Evolutionary conservation across 371 early-diverging fungal species (phyloP), one percentile per base, ranked within the genome.

Genomic region (Rhizopus stolonifer): DNA sequence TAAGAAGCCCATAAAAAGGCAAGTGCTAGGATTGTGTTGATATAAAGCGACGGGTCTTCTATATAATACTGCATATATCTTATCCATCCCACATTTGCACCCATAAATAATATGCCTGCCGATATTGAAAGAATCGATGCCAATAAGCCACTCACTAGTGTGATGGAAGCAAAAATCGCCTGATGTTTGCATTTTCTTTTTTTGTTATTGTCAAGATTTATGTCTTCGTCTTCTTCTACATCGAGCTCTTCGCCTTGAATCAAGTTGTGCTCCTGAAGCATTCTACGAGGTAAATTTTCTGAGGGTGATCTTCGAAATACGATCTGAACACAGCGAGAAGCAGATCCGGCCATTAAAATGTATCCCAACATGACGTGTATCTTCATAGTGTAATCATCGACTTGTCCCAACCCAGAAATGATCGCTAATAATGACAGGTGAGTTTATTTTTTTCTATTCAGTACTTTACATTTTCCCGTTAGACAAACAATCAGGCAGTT

Each of bases 1-100:
- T 69, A 75, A 15, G 61, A 42, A 49, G 60, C 59, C 72, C 72
- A 75, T 14, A 71, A 32, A 44, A 75, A 75, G 19, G 76, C 48
- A 18, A 61, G 47, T 1, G 72, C 72, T 9, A 72, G 26, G 15
- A 46, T 59, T 1, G 64, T 40, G 49, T 75, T 75, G 25, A 75
- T 52, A 43, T 72, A 72, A 1, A 66, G 69, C 0, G 66, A 18
- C 1, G 76, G 64, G 40, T 72, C 72, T n/a, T 29, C 8, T 21
- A 72, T 47, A 48, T 72, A 72, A 31, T 59, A 65, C 8, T 56
- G 61, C 58, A 72, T 66, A 24, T 64, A 59, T 1, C 52, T 46
- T 0, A 72, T 51, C 76, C 76, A 75, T 0, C 70, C 70, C 6
- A 59, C 51, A 36, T 62, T 72, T 9, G 72, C 60, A 2, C 72